Base-by-base conservation (phyloP, 257 asterid genomes). In the Capsicum rhomboideum region DNA sequence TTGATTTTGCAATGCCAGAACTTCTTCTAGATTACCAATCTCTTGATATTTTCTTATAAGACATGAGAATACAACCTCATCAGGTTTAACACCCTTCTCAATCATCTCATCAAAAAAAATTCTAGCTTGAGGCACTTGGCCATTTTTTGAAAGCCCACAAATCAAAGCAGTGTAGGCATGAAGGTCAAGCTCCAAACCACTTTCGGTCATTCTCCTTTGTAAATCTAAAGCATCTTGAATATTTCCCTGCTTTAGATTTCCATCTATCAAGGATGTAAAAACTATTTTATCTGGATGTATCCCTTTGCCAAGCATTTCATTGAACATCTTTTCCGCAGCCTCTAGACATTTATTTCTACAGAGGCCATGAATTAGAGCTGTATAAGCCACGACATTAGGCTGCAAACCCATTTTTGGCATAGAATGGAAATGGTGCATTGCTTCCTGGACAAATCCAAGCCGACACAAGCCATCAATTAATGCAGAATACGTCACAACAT, bases 331-430 rank as follows among this genome's bases (percentile, higher is more conserved):
- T 81, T 56, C 87, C 37, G 98, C 98, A 85, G 88, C 93, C 78
- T 90, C 93, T 58, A 94, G 52, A 31, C 86, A 85, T 40, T 87
- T 86, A 74, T 86, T 90, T 88, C 89, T 92, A 84, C 97, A 94
- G 59, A 94, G 93, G 50, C 99, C 97, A 29, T 93, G 88, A 79
- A 95, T 89, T 66, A 94, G 86, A 83, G 98, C 90, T 58, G 99
- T 91, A 88, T 93, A 96, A 66, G 84, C 90, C 82, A 90, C 88
- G 83, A 91, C 83, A 88, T 96, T 96, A 79, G 98, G 98, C 82
- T 68, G 88, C 89, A 91, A 87, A 63, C 97, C 95, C 82, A 75
- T 80, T 71, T 83, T 86, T 69, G 83, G 89, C 92, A 96, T 90
- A 54, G 64, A 31, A 77, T 82, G 72, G 85, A 94, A 93, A 87